These are phyloP conservation scores for Hibiscus mutabilis DNA, from an alignment of 345 rosid genomes.

Conservation along the genomic window DNA sequence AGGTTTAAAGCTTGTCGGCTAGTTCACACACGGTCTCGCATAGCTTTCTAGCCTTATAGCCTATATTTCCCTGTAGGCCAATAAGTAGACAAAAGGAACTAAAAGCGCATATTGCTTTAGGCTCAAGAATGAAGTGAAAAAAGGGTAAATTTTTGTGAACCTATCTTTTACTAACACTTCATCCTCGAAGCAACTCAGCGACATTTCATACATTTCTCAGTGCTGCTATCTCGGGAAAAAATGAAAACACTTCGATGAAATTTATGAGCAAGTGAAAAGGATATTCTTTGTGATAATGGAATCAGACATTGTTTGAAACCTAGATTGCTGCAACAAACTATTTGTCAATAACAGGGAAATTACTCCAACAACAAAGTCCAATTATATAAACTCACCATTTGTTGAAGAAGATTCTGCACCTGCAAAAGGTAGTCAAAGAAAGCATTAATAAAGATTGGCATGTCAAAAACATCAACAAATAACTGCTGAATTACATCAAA, in stretches of 20 bases:
- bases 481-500: not conserved
- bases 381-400: constrained; percentile 43
- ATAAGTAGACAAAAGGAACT: not conserved
- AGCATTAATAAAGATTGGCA: not conserved
- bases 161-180: not conserved
- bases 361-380: constrained; percentile 13
- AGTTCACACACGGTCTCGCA: not conserved
- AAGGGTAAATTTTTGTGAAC: not conserved
- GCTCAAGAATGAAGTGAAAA: not conserved
- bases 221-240: not conserved
- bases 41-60: not conserved
- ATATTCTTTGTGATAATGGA: constrained; percentile 69
- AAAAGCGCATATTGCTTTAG: not conserved
- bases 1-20: not conserved
- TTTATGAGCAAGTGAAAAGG: constrained; percentile 24
- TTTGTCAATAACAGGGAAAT: constrained; percentile 3
- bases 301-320: constrained; percentile 77
- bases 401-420: constrained; percentile 71
- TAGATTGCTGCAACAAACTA: constrained; percentile 48
- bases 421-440: constrained; percentile 25
- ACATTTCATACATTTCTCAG: not conserved
- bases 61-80: not conserved
- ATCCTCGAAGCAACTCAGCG: not conserved
- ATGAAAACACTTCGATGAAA: not conserved
- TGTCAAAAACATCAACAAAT: not conserved